Base-by-base conservation (phyloP, 2,329 filamentous ascomycete species). In the Microdochium nivale region DNA sequence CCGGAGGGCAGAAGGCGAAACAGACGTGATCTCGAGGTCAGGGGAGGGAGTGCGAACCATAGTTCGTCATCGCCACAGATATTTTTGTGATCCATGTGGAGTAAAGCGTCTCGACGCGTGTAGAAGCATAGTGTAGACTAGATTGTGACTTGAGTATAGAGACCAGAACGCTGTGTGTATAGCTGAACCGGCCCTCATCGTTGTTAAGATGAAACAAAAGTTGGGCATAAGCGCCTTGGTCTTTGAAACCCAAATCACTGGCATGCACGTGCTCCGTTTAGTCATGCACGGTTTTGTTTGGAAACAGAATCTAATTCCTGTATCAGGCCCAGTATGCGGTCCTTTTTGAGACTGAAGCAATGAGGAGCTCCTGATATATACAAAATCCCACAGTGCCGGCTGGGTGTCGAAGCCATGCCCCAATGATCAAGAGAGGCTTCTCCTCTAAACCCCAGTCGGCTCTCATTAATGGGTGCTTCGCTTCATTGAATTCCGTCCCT, bases 1-100 rank as follows among this genome's bases (percentile, higher is more conserved):
- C 27, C 5, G 27, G 27, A 30, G 27, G 27, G n/a, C n/a, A 24
- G 16, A 44, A 44, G 40, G 40, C n/a, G 9, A 44, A 44, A 19
- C 40, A 44, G 40, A 44, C 21, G 3, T 44, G 40, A 44, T 5
- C 13, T 7, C 7, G 35, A 4, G 35, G 14, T 16, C 16, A 14
- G 19, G 13, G 13, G 2, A 83, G 82, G 67, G 76, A 79, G 50
- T 80, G 79, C 27, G 5, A 30, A 30, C 27, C 11, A 30, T 30
- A 11, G 5, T 30, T 30, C 27, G 11, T 5, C 27, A n/a, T n/a
- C n/a, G n/a, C n/a, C n/a, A n/a, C n/a, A n/a, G n/a, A n/a, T n/a
- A n/a, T n/a, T n/a, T n/a, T n/a, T n/a, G n/a, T n/a, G n/a, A n/a
- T n/a, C n/a, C n/a, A n/a, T n/a, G n/a, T n/a, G n/a, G n/a, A n/a